These are phyloP conservation scores for Zizania latifolia DNA, from an alignment of 176 grass and related monocot species.

Conservation along the genomic window DNA sequence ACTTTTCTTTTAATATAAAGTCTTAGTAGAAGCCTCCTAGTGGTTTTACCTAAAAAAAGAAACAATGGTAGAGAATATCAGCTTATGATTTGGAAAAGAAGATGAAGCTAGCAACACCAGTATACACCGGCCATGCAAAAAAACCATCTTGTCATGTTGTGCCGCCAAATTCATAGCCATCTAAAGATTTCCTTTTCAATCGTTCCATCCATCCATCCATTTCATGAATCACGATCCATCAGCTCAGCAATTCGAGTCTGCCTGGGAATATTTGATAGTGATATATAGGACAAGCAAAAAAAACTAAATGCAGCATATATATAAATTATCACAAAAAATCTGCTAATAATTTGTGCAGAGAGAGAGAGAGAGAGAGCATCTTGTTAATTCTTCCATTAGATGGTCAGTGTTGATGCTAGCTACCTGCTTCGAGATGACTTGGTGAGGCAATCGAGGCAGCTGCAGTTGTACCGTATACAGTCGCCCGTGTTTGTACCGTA, in stretches of 20 bases:
- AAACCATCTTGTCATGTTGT: constrained; percentile 19
- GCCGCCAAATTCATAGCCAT: constrained; percentile 16
- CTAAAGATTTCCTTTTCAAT: neutral
- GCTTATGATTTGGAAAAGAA: neutral
- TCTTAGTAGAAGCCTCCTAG: no score
- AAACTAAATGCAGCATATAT: neutral
- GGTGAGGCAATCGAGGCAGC: neutral
- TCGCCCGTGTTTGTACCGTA: neutral
- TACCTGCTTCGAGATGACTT: neutral
- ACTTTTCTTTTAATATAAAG: no score
- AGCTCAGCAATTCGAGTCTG: constrained; percentile 5
- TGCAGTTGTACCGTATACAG: neutral
- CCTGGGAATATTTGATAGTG: constrained; percentile 18
- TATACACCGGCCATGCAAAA: constrained; percentile 32
- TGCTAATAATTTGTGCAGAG: neutral
- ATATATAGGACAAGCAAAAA: neutral
- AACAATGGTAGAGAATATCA: neutral
- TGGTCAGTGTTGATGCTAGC: neutral
- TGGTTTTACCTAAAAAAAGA: no score
- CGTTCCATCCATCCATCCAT: neutral
- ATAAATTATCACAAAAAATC: neutral
- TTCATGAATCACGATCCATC: neutral
- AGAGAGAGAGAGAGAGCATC: neutral
- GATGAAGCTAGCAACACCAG: neutral
- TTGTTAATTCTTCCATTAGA: neutral